A percentile compares a stretch with the other conserved stretches of the same genome.
These are phyloP conservation scores for Pseudogymnoascus pannorum DNA, from an alignment of 2,329 filamentous ascomycete genomes.

Conservation along the genomic window DNA sequence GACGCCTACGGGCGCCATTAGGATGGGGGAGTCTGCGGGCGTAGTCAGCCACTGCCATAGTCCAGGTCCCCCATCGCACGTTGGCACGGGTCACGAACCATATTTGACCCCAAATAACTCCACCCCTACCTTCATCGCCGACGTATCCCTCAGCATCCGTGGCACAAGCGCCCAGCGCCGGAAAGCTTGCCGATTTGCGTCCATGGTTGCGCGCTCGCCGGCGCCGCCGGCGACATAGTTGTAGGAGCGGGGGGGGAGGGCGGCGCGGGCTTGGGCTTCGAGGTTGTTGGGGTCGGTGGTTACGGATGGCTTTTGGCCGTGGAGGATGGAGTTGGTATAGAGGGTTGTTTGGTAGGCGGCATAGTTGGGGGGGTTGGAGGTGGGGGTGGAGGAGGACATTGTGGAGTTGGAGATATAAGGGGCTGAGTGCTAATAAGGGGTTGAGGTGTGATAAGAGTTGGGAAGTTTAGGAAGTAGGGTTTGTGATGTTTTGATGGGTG, in stretches of 20 bases:
- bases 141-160: conserved; percentile 53
- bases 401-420: too few relatives aligned
- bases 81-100: conserved; percentile 24
- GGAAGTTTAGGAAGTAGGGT: not conserved
- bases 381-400: not conserved
- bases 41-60: too few relatives aligned
- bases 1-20: conserved; percentile 64
- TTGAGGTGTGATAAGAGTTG: too few relatives aligned
- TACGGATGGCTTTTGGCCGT: conserved; percentile 40
- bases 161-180: conserved; percentile 57
- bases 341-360: conserved; percentile 22
- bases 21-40: conserved; percentile 37
- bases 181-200: conserved; percentile 58
- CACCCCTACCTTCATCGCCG: conserved; percentile 40
- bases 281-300: conserved; percentile 53
- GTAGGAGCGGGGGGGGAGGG: conserved; percentile 42
- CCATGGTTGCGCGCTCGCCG: conserved; percentile 53
- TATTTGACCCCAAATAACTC: conserved; percentile 46
- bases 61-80: too few relatives aligned
- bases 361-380: not conserved
- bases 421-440: too few relatives aligned
- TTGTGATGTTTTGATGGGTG: not conserved
- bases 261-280: conserved; percentile 45
- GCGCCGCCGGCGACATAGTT: conserved; percentile 58
- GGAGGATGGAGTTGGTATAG: conserved; percentile 45